Conservation (phyloP, 2,329 filamentous ascomycete species). For the Aspergillus sp. region DNA sequence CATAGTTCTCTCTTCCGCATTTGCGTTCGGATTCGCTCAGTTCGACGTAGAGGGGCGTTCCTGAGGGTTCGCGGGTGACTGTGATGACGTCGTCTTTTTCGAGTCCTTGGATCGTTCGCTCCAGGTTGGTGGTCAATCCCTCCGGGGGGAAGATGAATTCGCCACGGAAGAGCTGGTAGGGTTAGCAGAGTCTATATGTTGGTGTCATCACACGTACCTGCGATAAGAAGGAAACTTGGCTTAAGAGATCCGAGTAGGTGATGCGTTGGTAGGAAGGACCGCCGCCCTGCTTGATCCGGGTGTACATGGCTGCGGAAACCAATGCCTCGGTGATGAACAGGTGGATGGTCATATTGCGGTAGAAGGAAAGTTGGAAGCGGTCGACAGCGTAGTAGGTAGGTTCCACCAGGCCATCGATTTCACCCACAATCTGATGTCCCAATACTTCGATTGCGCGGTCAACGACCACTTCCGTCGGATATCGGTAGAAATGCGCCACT, state of each 20-base stretch:
- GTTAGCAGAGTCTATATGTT: slow-evolving; percentile 10
- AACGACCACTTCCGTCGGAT: slow-evolving; percentile 76
- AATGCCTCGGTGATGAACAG: slow-evolving; percentile 92
- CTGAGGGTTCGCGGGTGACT: slow-evolving; percentile 57
- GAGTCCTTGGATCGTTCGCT: slow-evolving; percentile 73
- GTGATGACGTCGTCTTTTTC: slow-evolving; percentile 76
- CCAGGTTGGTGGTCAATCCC: slow-evolving; percentile 75
- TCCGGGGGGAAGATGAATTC: slow-evolving; percentile 97
- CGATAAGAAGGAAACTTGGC: slow-evolving; percentile 85
- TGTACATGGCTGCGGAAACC: slow-evolving; percentile 88
- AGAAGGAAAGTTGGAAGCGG: slow-evolving; percentile 95
- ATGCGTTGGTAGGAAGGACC: slow-evolving; percentile 79
- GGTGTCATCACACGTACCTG: slow-evolving; percentile 42
- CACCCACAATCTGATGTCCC: slow-evolving; percentile 82
- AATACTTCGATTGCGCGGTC: slow-evolving; percentile 89
- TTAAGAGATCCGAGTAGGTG: slow-evolving; percentile 67
- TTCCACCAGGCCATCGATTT: slow-evolving; percentile 76
- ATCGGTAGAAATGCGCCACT: slow-evolving; percentile 87
- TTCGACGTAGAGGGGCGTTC: slow-evolving; percentile 65
- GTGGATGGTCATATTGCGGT: slow-evolving; percentile 99
- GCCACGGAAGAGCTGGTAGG: slow-evolving; percentile 73
- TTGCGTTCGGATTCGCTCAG: slow-evolving; percentile 73
- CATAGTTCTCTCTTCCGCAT: slow-evolving; percentile 86
- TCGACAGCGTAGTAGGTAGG: slow-evolving; percentile 94
- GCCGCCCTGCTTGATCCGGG: slow-evolving; percentile 85